Evolutionary conservation across 2,329 filamentous ascomycete genomes (phyloP).

Genomic region (Cryphonectria nitschkei): DNA sequence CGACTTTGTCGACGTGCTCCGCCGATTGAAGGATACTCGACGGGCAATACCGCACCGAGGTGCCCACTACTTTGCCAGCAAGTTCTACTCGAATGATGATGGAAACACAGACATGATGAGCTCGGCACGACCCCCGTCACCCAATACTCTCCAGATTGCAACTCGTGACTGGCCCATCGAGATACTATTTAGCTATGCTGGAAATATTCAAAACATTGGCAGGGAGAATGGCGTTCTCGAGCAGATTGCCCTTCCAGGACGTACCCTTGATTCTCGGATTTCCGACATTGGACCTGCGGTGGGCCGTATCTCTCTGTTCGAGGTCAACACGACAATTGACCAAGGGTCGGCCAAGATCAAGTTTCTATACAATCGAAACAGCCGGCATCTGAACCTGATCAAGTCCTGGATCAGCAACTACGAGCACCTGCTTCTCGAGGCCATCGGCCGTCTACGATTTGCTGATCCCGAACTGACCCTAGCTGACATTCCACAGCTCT

Average conservation of each 20-base stretch:
- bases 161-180: constrained; percentile 55
- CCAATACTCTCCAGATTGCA: constrained; percentile 23
- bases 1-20: constrained; percentile 55
- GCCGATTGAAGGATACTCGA: constrained; percentile 57
- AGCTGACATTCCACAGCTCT: constrained; percentile 52
- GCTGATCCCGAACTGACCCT: constrained; percentile 53
- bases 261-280: constrained; percentile 42
- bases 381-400: constrained; percentile 48
- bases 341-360: constrained; percentile 50
- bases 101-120: constrained; percentile 19
- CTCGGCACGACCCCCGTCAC: constrained; percentile 15
- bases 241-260: constrained; percentile 47
- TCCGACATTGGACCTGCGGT: constrained; percentile 51
- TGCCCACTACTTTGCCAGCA: constrained; percentile 36
- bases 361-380: constrained; percentile 48
- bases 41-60: constrained; percentile 40
- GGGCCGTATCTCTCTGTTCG: constrained; percentile 54
- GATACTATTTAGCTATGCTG: constrained; percentile 61
- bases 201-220: constrained; percentile 53
- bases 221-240: constrained; percentile 53
- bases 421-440: constrained; percentile 50
- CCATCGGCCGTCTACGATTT: constrained; percentile 45
- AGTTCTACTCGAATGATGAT: constrained; percentile 43
- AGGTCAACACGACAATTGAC: constrained; percentile 53
- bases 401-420: constrained; percentile 51